Conservation (phyloP, 306 rosid genomes). For the Lupinus albus region DNA sequence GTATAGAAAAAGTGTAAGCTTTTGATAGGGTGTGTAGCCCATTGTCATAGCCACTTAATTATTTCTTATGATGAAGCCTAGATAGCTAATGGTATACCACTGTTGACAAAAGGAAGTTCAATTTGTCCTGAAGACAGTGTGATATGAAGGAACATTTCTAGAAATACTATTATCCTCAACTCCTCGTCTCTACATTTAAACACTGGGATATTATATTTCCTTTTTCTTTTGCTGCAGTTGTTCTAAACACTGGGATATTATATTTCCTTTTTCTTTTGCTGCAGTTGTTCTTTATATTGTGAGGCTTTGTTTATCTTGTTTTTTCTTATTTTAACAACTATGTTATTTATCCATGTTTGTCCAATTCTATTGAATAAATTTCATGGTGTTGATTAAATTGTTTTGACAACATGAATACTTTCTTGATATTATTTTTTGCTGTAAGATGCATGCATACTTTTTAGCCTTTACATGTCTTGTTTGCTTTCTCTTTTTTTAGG, state of each 20-base stretch:
- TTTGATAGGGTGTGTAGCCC: slow-evolving; percentile 22
- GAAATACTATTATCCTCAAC: neutral
- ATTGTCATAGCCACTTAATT: slow-evolving; percentile 7
- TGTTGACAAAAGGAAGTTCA: slow-evolving; percentile 13
- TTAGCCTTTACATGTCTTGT: neutral
- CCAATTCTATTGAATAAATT: too few species aligned
- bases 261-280: neutral
- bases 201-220: neutral
- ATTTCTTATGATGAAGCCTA: slow-evolving; percentile 23
- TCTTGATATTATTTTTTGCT: neutral
- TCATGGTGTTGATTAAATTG: too few species aligned
- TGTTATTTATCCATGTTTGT: too few species aligned
- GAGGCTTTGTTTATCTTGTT: neutral
- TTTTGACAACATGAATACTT: neutral
- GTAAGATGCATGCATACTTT: slow-evolving; percentile 19
- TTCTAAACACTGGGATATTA: neutral
- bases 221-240: neutral
- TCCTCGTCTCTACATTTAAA: neutral
- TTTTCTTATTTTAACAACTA: neutral
- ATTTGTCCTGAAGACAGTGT: slow-evolving; percentile 12
- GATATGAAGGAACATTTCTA: slow-evolving; percentile 4
- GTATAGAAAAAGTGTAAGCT: slow-evolving; percentile 1
- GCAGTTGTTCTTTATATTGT: neutral
- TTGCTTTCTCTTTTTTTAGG: slow-evolving; percentile 47
- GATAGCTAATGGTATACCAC: slow-evolving; percentile 18